These are phyloP conservation scores for Rhodomyrtus tomentosa DNA, from an alignment of 345 rosid genomes.

Conservation along the genomic window DNA sequence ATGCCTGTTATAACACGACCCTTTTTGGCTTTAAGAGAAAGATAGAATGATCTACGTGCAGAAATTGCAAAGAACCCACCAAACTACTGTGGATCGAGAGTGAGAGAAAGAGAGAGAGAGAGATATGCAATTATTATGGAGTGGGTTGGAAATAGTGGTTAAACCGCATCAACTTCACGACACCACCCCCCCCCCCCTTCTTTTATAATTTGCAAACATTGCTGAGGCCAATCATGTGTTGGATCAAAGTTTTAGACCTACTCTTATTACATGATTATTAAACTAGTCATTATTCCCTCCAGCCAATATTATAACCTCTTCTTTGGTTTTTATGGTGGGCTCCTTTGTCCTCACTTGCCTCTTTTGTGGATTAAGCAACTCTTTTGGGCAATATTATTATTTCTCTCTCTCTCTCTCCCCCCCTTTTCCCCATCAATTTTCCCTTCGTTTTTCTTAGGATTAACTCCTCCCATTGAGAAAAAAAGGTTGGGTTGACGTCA, in stretches of 20 bases:
- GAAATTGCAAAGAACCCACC: background rate
- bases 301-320: background rate
- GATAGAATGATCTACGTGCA: conserved; percentile 1
- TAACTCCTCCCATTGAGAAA: background rate
- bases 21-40: background rate
- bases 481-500: background rate
- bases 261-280: background rate
- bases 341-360: background rate
- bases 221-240: background rate
- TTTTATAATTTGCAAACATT: background rate
- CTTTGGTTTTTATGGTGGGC: background rate
- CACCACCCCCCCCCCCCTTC: background rate
- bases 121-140: background rate
- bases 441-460: background rate
- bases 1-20: background rate
- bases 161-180: background rate
- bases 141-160: conserved; percentile 8
- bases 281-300: background rate
- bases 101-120: background rate
- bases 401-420: background rate
- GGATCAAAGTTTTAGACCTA: background rate
- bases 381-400: background rate
- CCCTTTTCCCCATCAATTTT: background rate
- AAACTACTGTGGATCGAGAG: background rate
- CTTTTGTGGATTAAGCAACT: background rate